Percentiles rank a stretch among this genome's conserved stretches.
phyloP scores from a whole-genome alignment of 495 filamentous ascomycete genomes.

The Penicillium canescens region DNA sequence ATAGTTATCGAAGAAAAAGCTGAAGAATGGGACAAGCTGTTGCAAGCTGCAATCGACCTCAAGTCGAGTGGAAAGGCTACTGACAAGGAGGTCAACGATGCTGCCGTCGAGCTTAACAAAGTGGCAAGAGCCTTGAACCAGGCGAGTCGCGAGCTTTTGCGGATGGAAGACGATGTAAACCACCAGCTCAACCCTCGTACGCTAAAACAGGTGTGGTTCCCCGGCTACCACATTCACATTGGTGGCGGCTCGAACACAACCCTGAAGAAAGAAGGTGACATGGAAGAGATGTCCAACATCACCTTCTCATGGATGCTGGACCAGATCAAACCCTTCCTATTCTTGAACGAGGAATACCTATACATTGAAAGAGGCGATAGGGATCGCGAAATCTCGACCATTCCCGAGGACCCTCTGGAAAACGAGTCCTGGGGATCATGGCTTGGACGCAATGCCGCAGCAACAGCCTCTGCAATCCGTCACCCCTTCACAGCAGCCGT shows the following conservation, averaged over 20 bases:
- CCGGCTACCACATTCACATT: constrained; percentile 48
- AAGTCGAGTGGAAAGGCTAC: constrained; percentile 12
- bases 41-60: constrained; percentile 7
- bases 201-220: constrained; percentile 29
- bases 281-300: constrained; percentile 28
- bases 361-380: constrained; percentile 10
- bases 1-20: not conserved
- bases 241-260: constrained; percentile 33
- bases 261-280: constrained; percentile 13
- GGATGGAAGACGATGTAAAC: constrained; percentile 7
- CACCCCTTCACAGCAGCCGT: not conserved
- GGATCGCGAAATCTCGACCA: not conserved
- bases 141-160: constrained; percentile 4
- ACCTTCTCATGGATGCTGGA: constrained; percentile 25
- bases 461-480: not conserved
- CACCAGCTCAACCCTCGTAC: constrained; percentile 5
- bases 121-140: constrained; percentile 11
- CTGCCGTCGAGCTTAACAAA: constrained; percentile 9
- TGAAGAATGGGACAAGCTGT: not conserved
- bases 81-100: constrained; percentile 12
- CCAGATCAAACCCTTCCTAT: constrained; percentile 17
- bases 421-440: constrained; percentile 7
- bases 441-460: not conserved
- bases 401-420: not conserved
- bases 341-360: constrained; percentile 16